Percentiles rank a stretch among this genome's conserved stretches.
These are phyloP conservation scores for Diplosphaera chodatii DNA, from an alignment of 139 green algal genomes.

Conservation along the genomic window DNA sequence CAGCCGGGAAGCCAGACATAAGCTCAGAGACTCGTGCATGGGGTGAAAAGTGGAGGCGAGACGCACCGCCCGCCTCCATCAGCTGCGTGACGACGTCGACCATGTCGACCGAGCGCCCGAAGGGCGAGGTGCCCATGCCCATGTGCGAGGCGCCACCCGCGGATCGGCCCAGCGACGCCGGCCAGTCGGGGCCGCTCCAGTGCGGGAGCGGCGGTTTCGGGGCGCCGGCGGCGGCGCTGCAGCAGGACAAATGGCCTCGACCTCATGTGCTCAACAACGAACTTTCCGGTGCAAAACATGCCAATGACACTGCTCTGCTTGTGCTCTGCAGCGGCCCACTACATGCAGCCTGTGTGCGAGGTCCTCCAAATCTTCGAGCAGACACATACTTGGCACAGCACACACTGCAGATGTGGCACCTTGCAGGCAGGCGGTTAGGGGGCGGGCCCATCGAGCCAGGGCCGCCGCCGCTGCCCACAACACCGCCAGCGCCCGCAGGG, in stretches of 20 bases:
- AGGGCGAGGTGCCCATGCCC: slow-evolving; percentile 39
- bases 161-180: slow-evolving; percentile 9
- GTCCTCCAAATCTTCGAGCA: no score
- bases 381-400: no score
- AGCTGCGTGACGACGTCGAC: slow-evolving; percentile 61
- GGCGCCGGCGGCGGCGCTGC: no score
- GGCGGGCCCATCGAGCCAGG: slow-evolving; percentile 11
- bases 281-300: no score
- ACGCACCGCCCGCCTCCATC: slow-evolving; percentile 44
- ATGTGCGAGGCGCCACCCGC: neutral
- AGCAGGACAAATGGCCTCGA: no score
- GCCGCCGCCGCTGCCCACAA: slow-evolving; percentile 6
- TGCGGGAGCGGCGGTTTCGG: neutral
- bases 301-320: no score
- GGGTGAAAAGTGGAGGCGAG: slow-evolving; percentile 1
- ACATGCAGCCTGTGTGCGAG: no score
- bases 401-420: no score
- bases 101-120: slow-evolving; percentile 73
- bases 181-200: slow-evolving; percentile 6
- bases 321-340: no score
- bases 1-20: no score
- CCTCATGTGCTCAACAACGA: no score
- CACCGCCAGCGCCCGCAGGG: slow-evolving; percentile 4
- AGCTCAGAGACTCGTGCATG: no score
- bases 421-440: neutral